Percentiles rank a stretch among this genome's conserved stretches.
These are phyloP conservation scores for Teratosphaeria zuluensis DNA, from an alignment of 2,329 filamentous ascomycete genomes.

Conservation along the genomic window DNA sequence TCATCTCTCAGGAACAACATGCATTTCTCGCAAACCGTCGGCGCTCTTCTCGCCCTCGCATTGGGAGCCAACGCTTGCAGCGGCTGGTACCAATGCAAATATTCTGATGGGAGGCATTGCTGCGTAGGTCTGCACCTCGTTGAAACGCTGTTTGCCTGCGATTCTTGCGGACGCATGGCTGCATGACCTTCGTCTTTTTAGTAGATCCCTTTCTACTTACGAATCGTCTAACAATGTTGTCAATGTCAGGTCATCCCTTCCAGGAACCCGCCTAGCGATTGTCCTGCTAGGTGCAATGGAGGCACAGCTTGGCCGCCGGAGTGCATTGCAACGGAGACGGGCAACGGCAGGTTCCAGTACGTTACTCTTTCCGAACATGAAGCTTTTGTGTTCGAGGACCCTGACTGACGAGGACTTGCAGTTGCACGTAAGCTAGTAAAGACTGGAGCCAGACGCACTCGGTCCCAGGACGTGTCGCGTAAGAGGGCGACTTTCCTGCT, in stretches of 20 bases:
- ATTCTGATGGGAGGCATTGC: background rate
- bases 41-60: background rate
- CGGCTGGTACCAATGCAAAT: background rate
- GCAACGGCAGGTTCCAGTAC: background rate
- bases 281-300: background rate
- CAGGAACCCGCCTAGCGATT: background rate
- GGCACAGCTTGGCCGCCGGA: background rate
- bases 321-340: background rate
- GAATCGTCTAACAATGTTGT: background rate
- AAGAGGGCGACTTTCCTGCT: no score
- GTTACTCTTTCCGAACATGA: background rate
- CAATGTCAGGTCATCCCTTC: background rate
- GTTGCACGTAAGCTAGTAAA: background rate
- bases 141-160: background rate
- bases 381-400: background rate
- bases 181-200: background rate
- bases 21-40: background rate
- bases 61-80: background rate
- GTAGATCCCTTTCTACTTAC: background rate
- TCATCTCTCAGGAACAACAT: background rate
- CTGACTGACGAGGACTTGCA: background rate
- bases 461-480: no score
- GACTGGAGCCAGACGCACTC: no score
- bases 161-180: background rate
- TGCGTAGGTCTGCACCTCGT: background rate